A percentile compares a stretch with the other conserved stretches of the same genome.
Conservation (phyloP, 495 filamentous ascomycete species). For the Tuber indicum region DNA sequence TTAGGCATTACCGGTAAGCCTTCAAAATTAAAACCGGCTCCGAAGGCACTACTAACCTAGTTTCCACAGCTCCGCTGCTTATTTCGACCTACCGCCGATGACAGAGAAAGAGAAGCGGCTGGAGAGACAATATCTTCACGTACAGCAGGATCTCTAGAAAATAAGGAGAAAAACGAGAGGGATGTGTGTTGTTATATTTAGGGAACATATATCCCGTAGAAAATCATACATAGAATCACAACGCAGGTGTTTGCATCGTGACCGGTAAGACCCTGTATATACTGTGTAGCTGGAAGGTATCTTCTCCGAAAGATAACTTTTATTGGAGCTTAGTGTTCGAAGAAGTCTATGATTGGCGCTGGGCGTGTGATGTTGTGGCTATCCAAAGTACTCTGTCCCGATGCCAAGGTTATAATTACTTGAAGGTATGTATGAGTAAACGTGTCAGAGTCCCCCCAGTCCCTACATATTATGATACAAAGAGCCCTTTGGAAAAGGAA, state of each 20-base stretch:
- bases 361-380: not conserved
- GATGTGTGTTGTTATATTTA: not conserved
- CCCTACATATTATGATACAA: not conserved
- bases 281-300: not conserved
- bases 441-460: not conserved
- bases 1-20: slow-evolving; percentile 57
- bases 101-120: slow-evolving; percentile 91
- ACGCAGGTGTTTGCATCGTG: not conserved
- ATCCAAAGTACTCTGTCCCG: not conserved
- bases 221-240: slow-evolving; percentile 24
- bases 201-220: slow-evolving; percentile 29
- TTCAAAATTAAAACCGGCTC: not conserved
- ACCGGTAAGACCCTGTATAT: not conserved
- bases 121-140: slow-evolving; percentile 93
- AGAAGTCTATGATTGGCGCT: not conserved
- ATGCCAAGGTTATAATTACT: not conserved
- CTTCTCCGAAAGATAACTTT: not conserved
- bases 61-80: slow-evolving; percentile 48
- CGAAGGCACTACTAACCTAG: slow-evolving; percentile 6
- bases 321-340: not conserved
- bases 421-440: not conserved
- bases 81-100: slow-evolving; percentile 87
- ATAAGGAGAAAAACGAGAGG: not conserved
- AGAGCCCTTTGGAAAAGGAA: not conserved
- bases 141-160: slow-evolving; percentile 75